phyloP scores from a whole-genome alignment of 2,329 filamentous ascomycete species.

The Metarhizium rileyi region DNA sequence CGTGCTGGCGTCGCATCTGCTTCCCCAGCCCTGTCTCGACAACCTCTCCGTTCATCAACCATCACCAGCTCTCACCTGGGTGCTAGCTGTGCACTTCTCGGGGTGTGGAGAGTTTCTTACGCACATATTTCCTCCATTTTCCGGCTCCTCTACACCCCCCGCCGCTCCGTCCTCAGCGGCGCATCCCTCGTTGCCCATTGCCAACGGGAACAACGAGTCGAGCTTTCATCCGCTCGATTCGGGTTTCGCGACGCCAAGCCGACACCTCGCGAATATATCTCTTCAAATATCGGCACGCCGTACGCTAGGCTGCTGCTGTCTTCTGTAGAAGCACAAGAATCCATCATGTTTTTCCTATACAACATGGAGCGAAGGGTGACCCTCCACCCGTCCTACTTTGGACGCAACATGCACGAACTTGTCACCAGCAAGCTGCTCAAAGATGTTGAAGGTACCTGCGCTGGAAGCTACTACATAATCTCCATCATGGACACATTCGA shows the following conservation, averaged over 20 bases:
- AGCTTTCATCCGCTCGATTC: neutral
- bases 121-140: conserved; percentile 4
- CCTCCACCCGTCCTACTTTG: conserved; percentile 94
- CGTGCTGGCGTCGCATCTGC: conserved; percentile 1
- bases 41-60: conserved; percentile 1
- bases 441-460: conserved; percentile 92
- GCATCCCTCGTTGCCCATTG: neutral
- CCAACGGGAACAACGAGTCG: neutral
- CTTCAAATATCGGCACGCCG: neutral
- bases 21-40: conserved; percentile 5
- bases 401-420: conserved; percentile 83
- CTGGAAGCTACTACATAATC: conserved; percentile 94
- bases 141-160: conserved; percentile 7
- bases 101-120: conserved; percentile 9
- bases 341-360: conserved; percentile 92
- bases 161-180: conserved; percentile 3
- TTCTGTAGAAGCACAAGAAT: neutral
- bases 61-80: conserved; percentile 8
- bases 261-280: neutral
- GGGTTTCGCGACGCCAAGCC: neutral
- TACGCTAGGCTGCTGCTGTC: neutral
- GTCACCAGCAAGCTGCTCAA: conserved; percentile 82
- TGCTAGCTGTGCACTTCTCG: conserved; percentile 11
- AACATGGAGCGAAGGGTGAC: conserved; percentile 92
- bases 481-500: conserved; percentile 96